These are phyloP conservation scores for Balamuthia mandrillaris DNA, from an alignment of 208 protist species.

Conservation along the genomic window DNA sequence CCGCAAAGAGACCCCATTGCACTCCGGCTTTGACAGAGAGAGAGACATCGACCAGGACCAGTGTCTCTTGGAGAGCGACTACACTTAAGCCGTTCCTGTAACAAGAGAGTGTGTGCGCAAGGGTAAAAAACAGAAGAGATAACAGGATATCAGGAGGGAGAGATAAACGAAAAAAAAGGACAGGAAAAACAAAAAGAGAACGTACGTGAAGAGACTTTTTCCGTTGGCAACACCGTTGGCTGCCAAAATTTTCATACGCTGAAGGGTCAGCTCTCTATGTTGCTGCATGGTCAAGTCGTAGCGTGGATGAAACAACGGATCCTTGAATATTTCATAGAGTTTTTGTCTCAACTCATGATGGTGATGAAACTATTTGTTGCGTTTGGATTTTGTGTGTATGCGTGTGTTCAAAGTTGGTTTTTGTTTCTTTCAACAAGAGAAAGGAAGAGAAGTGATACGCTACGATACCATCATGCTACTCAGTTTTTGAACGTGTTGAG, in stretches of 20 bases:
- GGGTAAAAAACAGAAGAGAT: background rate
- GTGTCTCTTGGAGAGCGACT: slow-evolving; percentile 14
- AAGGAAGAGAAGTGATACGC: too few relatives aligned
- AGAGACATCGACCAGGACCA: slow-evolving; percentile 45
- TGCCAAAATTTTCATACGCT: slow-evolving; percentile 17
- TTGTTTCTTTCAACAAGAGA: too few relatives aligned
- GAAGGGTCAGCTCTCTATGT: slow-evolving; percentile 32
- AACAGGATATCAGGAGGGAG: background rate
- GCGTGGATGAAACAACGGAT: slow-evolving; percentile 34
- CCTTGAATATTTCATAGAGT: slow-evolving; percentile 34
- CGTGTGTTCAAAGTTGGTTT: too few relatives aligned
- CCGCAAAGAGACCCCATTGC: slow-evolving; percentile 24
- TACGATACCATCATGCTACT: too few relatives aligned
- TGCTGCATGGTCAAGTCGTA: slow-evolving; percentile 20
- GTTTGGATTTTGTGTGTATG: too few relatives aligned
- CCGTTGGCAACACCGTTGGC: background rate
- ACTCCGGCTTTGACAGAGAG: slow-evolving; percentile 11
- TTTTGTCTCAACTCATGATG: background rate
- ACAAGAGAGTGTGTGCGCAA: slow-evolving; percentile 7
- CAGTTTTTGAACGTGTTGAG: too few relatives aligned
- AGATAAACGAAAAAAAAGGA: background rate
- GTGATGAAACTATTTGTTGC: background rate
- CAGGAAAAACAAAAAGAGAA: slow-evolving; percentile 23
- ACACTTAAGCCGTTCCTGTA: background rate
- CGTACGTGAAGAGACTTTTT: background rate